Evolutionary conservation across 2,329 filamentous ascomycete species (phyloP), one percentile per base, ranked within the genome.

Genomic region (Ophiostoma populinum): DNA sequence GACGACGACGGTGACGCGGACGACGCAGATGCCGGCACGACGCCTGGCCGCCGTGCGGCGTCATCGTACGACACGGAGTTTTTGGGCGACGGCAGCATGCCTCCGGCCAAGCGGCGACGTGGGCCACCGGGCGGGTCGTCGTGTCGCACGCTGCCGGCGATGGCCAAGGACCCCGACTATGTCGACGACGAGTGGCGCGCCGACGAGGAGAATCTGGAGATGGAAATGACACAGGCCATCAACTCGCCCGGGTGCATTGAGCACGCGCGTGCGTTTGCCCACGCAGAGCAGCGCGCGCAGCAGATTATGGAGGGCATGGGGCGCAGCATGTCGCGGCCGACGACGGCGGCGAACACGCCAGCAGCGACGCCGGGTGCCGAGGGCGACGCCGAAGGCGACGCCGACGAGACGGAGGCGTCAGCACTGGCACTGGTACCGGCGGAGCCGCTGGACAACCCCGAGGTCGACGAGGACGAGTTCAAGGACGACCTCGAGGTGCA

Each of bases 401-500:
- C n/a, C n/a, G n/a, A n/a, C n/a, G n/a, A n/a, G n/a, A n/a, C n/a
- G n/a, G n/a, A n/a, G n/a, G n/a, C n/a, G n/a, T n/a, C n/a, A n/a
- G 34, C 21, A 35, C 34, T 26, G 1, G 31, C 30, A 1, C 27
- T 31, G 12, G 10, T 13, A 6, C 28, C 31, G 17, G 16, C 16
- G 6, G 32, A 24, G 20, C 59, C 67, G 9, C 67, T 63, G 15
- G 72, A 74, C 61, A 63, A 68, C 18, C 63, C 67, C 6, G 72
- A 79, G 35, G 76, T 92, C 15, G 72, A 67, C 34, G 80, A 80
- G 38, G 70, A 80, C 38, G 86, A 94, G 49, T 94, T 95, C 48
- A 80, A 76, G 24, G 75, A 92, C 46, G 90, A 98, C 42, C 78
- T 75, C 0, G 90, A 98, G 53, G 83, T 98, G 5, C 60, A 67